Evolutionary conservation across 2,329 filamentous ascomycete genomes (phyloP).

Genomic region (Xenoacremonium recifei): DNA sequence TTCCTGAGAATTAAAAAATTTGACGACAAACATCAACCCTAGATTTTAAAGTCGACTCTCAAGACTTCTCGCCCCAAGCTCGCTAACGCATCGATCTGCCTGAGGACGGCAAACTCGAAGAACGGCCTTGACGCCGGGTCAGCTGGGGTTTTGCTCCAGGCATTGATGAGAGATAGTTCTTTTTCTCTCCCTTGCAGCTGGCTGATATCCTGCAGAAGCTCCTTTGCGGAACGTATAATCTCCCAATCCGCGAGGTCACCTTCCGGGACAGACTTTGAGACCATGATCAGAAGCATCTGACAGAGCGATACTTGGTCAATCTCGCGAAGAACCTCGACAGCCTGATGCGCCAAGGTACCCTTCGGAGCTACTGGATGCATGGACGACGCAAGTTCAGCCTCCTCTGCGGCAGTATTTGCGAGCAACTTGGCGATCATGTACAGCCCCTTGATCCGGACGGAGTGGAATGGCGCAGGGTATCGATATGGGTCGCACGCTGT

Average conservation of each 20-base stretch:
- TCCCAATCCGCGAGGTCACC: conserved; percentile 47
- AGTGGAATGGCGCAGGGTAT: conserved; percentile 49
- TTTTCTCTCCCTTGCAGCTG: conserved; percentile 44
- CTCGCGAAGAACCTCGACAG: conserved; percentile 33
- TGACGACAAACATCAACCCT: conserved; percentile 1
- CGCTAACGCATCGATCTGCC: conserved; percentile 47
- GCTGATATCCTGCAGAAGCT: conserved; percentile 49
- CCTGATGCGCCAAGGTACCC: conserved; percentile 19
- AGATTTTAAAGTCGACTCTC: conserved; percentile 35
- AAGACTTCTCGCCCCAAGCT: conserved; percentile 44
- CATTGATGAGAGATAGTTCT: conserved; percentile 42
- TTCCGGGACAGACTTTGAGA: conserved; percentile 39
- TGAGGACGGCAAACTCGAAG: conserved; percentile 48
- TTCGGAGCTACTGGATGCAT: conserved; percentile 23
- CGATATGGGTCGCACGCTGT: conserved; percentile 50
- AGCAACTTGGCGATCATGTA: conserved; percentile 52
- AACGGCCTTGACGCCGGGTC: conserved; percentile 42
- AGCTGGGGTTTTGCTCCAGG: conserved; percentile 42
- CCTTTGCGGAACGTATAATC: conserved; percentile 40
- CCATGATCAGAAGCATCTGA: conserved; percentile 51
- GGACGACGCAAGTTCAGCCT: conserved; percentile 25
- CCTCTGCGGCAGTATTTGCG: conserved; percentile 45
- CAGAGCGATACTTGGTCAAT: conserved; percentile 54
- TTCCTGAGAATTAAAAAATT: not conserved
- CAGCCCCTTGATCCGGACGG: conserved; percentile 49